phyloP scores from a whole-genome alignment of 371 early-diverging fungal genomes.

The Mucor piriformis region DNA sequence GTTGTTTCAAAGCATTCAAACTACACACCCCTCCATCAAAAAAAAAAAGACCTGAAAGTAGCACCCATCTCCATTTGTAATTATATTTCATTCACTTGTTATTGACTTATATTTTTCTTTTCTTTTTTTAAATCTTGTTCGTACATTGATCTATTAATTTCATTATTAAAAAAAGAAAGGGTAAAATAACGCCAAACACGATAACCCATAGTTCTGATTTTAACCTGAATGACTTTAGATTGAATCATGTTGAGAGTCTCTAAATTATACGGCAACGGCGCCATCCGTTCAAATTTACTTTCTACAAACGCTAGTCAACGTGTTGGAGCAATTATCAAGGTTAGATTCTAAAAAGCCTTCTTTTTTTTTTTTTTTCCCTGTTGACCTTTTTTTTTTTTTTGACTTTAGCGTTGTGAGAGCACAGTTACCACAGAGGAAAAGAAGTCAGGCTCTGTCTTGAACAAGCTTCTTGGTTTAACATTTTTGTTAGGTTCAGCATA shows the following conservation, averaged over 20 bases:
- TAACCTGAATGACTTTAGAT: background rate
- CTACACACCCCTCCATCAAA: slow-evolving; percentile 7
- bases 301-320: background rate
- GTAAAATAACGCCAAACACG: background rate
- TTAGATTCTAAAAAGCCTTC: no score
- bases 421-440: slow-evolving; percentile 12
- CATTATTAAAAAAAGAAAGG: background rate
- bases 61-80: background rate
- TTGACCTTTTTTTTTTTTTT: background rate
- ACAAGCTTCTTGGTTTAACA: slow-evolving; percentile 35
- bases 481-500: slow-evolving; percentile 35
- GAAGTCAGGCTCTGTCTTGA: slow-evolving; percentile 27
- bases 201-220: background rate
- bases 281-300: slow-evolving; percentile 20
- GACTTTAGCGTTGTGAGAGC: slow-evolving; percentile 20
- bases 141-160: background rate
- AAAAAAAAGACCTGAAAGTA: background rate
- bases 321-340: slow-evolving; percentile 2
- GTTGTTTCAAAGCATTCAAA: slow-evolving; percentile 2
- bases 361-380: background rate
- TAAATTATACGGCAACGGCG: slow-evolving; percentile 26
- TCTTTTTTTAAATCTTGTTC: background rate
- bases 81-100: background rate
- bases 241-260: slow-evolving; percentile 34
- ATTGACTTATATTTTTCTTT: background rate